These are phyloP conservation scores for Phytophthora colocasiae DNA, from an alignment of 352 stramenopile species.

Conservation along the genomic window DNA sequence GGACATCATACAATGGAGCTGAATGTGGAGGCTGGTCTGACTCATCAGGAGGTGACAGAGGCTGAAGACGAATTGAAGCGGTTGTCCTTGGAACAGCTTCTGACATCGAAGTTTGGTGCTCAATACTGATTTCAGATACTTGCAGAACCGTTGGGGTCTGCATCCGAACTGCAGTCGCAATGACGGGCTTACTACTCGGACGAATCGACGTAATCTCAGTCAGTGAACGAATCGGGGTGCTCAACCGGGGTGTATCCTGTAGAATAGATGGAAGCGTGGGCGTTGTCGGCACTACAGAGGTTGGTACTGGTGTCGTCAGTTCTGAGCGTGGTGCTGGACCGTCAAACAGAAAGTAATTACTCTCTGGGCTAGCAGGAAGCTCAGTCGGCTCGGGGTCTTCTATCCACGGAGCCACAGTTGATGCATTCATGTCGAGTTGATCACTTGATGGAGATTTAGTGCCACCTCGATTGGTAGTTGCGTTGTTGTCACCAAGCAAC, in stretches of 20 bases:
- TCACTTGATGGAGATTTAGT: not conserved
- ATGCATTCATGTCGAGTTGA: constrained; percentile 4
- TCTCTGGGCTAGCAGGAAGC: constrained; percentile 17
- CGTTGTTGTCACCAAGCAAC: constrained; percentile 6
- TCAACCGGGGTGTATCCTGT: constrained; percentile 17
- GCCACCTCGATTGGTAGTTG: constrained; percentile 9
- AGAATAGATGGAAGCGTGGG: constrained; percentile 5
- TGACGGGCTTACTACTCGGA: not conserved
- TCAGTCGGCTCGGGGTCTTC: constrained; percentile 7
- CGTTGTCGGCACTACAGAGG: constrained; percentile 4
- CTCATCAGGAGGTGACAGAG: not conserved
- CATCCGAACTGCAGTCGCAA: not conserved
- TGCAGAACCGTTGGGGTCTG: not conserved
- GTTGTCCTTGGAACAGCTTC: constrained; percentile 6
- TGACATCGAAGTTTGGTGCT: not conserved
- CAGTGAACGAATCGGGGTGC: not conserved
- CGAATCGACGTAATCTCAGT: not conserved
- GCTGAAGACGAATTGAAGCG: constrained; percentile 15
- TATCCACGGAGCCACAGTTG: constrained; percentile 24
- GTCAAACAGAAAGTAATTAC: constrained; percentile 38
- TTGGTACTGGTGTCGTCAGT: constrained; percentile 15
- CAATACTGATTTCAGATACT: constrained; percentile 10
- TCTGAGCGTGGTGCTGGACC: constrained; percentile 21
- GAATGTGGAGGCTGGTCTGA: not conserved
- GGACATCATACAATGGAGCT: not conserved